A percentile compares a stretch with the other conserved stretches of the same genome.
Conservation (phyloP, 2,329 filamentous ascomycete species). For the Berkeleyomyces basicola region DNA sequence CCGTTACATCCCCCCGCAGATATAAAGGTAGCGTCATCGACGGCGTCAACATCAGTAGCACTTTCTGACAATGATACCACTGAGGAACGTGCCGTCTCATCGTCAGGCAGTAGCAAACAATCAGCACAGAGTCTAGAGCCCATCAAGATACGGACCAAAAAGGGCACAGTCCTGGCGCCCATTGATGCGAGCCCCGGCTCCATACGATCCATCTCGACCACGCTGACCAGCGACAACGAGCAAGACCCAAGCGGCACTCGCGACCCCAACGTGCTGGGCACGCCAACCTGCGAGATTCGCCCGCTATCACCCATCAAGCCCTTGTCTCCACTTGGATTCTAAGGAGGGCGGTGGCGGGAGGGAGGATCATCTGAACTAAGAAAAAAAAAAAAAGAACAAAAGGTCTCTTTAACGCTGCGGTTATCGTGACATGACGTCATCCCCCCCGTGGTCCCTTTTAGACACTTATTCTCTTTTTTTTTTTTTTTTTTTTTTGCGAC, state of each 20-base stretch:
- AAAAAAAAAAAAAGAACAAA: too few species aligned
- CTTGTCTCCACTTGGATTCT: constrained; percentile 45
- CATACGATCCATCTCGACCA: constrained; percentile 21
- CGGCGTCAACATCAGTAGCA: constrained; percentile 1
- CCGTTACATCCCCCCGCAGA: constrained; percentile 7
- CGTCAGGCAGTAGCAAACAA: constrained; percentile 47
- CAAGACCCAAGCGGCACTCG: constrained; percentile 17
- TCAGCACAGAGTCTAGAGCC: constrained; percentile 19
- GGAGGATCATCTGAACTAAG: not conserved
- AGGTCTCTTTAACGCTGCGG: not conserved
- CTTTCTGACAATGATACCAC: constrained; percentile 2
- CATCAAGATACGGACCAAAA: constrained; percentile 19
- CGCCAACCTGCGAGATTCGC: constrained; percentile 28
- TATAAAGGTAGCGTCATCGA: constrained; percentile 1
- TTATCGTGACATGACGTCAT: not conserved
- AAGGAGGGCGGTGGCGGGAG: constrained; percentile 14
- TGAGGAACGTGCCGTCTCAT: constrained; percentile 27
- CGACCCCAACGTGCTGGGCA: constrained; percentile 1
- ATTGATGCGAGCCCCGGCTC: constrained; percentile 13
- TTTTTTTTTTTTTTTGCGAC: not conserved
- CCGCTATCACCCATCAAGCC: constrained; percentile 51
- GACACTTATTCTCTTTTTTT: not conserved
- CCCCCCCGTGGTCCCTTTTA: not conserved
- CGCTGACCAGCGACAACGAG: constrained; percentile 30
- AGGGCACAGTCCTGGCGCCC: constrained; percentile 10